These are phyloP conservation scores for Chlamydomonas applanata DNA, from an alignment of 139 green algal species.

Conservation along the genomic window DNA sequence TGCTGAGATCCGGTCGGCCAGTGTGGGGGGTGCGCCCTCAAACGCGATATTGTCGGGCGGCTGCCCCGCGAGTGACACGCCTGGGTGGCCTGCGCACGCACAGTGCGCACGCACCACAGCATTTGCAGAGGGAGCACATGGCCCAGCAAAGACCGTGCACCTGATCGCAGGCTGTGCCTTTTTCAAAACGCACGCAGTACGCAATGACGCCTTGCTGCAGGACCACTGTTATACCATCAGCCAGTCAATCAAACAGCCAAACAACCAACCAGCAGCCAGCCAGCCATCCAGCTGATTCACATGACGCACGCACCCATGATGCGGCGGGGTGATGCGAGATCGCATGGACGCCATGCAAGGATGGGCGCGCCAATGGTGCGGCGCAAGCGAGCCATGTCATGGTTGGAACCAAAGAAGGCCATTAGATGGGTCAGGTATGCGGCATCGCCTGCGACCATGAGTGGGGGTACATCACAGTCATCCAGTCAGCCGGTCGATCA, in stretches of 20 bases:
- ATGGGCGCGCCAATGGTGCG: conserved; percentile 32
- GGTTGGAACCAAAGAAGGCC: conserved; percentile 32
- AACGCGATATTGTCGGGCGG: conserved; percentile 33
- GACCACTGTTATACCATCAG: too few species aligned
- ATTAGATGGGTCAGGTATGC: conserved; percentile 22
- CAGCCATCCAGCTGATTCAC: too few species aligned
- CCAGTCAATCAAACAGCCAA: too few species aligned
- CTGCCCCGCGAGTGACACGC: not conserved
- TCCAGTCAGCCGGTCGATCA: not conserved
- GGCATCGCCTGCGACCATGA: conserved; percentile 23
- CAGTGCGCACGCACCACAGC: too few species aligned
- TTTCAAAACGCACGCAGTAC: too few species aligned
- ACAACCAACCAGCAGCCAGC: too few species aligned
- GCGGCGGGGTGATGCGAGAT: conserved; percentile 9
- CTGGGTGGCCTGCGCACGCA: not conserved
- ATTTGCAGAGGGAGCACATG: too few species aligned
- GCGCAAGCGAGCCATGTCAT: conserved; percentile 17
- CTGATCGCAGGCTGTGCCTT: too few species aligned
- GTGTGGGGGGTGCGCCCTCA: conserved; percentile 49
- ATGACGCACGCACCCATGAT: not conserved
- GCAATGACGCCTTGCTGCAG: too few species aligned
- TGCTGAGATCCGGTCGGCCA: conserved; percentile 40
- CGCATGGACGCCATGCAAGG: conserved; percentile 26
- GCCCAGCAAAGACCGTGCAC: too few species aligned
- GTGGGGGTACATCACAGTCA: not conserved